Conservation (phyloP, 495 filamentous ascomycete species). For the Neurospora sp. region DNA sequence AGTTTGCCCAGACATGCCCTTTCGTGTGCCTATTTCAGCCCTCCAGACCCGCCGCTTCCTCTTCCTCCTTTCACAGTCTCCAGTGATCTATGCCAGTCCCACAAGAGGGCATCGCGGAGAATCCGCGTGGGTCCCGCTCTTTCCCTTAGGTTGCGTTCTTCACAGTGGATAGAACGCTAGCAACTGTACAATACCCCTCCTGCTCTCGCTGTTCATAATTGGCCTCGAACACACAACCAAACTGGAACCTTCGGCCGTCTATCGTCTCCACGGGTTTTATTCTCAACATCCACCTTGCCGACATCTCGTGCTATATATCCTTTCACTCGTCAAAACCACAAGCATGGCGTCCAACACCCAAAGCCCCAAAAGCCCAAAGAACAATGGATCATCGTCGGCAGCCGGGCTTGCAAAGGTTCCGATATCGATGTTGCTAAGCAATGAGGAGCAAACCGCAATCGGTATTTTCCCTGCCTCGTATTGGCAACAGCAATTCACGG, state of each 20-base stretch:
- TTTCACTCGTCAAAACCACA: background rate
- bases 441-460: background rate
- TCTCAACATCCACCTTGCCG: background rate
- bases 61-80: background rate
- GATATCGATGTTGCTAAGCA: background rate
- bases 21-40: background rate
- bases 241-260: background rate
- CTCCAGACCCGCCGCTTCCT: background rate
- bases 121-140: background rate
- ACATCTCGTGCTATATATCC: background rate
- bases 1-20: background rate
- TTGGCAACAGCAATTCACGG: background rate
- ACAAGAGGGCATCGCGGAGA: background rate
- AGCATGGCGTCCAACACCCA: background rate
- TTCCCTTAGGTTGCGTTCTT: background rate
- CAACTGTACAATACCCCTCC: background rate
- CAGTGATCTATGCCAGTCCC: background rate
- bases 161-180: background rate
- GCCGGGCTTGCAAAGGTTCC: background rate
- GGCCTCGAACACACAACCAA: background rate
- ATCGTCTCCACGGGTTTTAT: background rate
- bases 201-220: background rate
- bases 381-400: background rate
- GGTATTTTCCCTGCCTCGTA: constrained; percentile 1
- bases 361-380: background rate